Percentiles rank a stretch among this genome's conserved stretches.
These are phyloP conservation scores for Cladophialophora bantiana DNA, from an alignment of 2,329 filamentous ascomycete genomes.

Conservation along the genomic window DNA sequence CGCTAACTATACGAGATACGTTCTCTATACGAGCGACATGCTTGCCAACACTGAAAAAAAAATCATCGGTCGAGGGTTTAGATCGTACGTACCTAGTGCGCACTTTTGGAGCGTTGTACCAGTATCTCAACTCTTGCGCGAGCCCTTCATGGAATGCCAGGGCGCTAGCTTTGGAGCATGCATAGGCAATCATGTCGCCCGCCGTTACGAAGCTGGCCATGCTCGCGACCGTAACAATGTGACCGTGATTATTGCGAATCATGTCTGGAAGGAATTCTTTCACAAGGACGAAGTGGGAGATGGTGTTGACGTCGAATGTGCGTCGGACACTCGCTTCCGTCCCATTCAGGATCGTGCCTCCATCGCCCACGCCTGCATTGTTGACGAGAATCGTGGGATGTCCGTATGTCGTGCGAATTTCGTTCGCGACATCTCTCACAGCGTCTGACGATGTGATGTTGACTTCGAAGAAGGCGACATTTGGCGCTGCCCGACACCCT, in stretches of 20 bases:
- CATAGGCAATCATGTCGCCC: slow-evolving; percentile 71
- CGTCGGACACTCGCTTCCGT: slow-evolving; percentile 49
- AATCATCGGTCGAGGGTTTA: neutral
- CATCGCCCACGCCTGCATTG: slow-evolving; percentile 59
- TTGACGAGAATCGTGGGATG: slow-evolving; percentile 56
- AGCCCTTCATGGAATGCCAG: slow-evolving; percentile 70
- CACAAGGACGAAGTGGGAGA: slow-evolving; percentile 70
- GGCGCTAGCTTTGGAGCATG: slow-evolving; percentile 69
- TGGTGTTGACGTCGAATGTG: slow-evolving; percentile 73
- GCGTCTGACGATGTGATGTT: neutral
- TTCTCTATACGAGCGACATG: too few relatives aligned
- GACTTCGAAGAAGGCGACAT: slow-evolving; percentile 4
- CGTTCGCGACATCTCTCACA: neutral
- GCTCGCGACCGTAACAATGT: slow-evolving; percentile 73
- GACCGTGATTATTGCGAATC: slow-evolving; percentile 70
- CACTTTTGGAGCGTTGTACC: slow-evolving; percentile 8
- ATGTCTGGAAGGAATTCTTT: slow-evolving; percentile 73
- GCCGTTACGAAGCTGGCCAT: slow-evolving; percentile 66
- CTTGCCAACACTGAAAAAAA: too few relatives aligned
- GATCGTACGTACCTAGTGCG: slow-evolving; percentile 14
- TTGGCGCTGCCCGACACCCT: slow-evolving; percentile 40
- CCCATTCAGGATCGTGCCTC: slow-evolving; percentile 55
- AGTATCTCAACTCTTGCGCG: slow-evolving; percentile 5
- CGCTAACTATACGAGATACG: too few relatives aligned
- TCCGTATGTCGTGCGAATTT: slow-evolving; percentile 49